Percentiles rank a stretch among this genome's conserved stretches.
phyloP scores from a whole-genome alignment of 2,329 filamentous ascomycete genomes.

The Phoma sp. region DNA sequence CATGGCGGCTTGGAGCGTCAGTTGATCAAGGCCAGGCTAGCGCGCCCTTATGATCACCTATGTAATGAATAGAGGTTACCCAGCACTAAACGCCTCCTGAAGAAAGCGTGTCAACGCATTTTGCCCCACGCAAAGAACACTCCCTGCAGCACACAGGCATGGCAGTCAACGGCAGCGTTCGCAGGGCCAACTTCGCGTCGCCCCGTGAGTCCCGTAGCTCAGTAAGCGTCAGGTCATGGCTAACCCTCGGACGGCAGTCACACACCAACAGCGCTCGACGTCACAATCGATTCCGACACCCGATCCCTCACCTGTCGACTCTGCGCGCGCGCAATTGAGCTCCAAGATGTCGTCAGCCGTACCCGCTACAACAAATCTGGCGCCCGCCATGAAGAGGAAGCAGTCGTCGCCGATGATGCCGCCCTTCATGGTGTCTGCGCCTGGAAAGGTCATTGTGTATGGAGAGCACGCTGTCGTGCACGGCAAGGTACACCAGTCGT shows the following conservation, averaged over 20 bases:
- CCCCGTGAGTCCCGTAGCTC: conserved; percentile 27
- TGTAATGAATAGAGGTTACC: conserved; percentile 13
- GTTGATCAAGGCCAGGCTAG: conserved; percentile 15
- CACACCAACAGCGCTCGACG: conserved; percentile 30
- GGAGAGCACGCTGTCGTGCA: conserved; percentile 98
- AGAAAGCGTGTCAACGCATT: conserved; percentile 1
- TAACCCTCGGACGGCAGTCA: conserved; percentile 26
- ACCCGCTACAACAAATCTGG: conserved; percentile 17
- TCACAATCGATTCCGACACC: conserved; percentile 39
- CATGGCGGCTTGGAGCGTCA: conserved; percentile 15
- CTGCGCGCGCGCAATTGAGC: conserved; percentile 39
- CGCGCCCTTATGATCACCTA: conserved; percentile 5
- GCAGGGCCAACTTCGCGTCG: conserved; percentile 29
- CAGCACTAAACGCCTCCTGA: conserved; percentile 19
- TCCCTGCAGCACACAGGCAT: conserved; percentile 18
- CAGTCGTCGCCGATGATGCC: conserved; percentile 72
- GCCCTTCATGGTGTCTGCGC: conserved; percentile 96
- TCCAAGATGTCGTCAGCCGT: conserved; percentile 28
- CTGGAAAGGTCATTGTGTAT: conserved; percentile 97
- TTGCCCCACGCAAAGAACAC: neutral
- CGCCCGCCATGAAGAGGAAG: conserved; percentile 37
- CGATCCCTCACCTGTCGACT: conserved; percentile 36
- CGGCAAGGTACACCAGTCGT: conserved; percentile 72
- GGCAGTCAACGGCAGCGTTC: conserved; percentile 37
- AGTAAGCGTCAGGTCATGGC: conserved; percentile 12